Conservation (phyloP, 2,329 filamentous ascomycete species). For the Aspergillus nomiae region DNA sequence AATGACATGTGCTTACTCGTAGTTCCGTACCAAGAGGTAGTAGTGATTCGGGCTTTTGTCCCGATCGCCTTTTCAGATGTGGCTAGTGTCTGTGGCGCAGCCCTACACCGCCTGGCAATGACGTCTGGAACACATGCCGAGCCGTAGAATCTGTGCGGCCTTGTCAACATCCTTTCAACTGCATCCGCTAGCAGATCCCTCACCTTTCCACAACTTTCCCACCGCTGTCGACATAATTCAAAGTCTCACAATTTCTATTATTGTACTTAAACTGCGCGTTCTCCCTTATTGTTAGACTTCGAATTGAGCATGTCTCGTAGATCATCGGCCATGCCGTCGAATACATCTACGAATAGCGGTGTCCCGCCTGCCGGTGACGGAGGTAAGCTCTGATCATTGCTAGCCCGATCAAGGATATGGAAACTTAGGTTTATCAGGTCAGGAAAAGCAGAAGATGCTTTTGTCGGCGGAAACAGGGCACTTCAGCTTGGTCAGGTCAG, state of each 20-base stretch:
- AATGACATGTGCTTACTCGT: background rate
- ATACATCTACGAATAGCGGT: conserved; percentile 29
- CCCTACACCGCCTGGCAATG: conserved; percentile 35
- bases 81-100: conserved; percentile 33
- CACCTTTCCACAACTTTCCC: conserved; percentile 13
- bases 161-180: conserved; percentile 37
- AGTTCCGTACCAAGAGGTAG: background rate
- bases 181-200: conserved; percentile 21
- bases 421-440: conserved; percentile 34
- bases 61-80: conserved; percentile 11
- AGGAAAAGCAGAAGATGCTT: conserved; percentile 53
- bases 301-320: conserved; percentile 42
- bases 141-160: conserved; percentile 32
- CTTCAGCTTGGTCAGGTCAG: conserved; percentile 54
- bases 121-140: conserved; percentile 31
- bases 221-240: background rate
- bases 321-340: conserved; percentile 38
- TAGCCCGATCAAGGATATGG: conserved; percentile 5
- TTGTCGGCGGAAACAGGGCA: conserved; percentile 51
- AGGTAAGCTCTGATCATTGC: conserved; percentile 30
- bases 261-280: background rate
- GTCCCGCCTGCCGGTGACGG: conserved; percentile 33
- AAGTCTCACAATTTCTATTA: background rate
- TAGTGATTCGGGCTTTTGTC: background rate
- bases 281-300: conserved; percentile 8